Conservation (phyloP, 352 stramenopile species). For the Paralagenidium karlingii region DNA sequence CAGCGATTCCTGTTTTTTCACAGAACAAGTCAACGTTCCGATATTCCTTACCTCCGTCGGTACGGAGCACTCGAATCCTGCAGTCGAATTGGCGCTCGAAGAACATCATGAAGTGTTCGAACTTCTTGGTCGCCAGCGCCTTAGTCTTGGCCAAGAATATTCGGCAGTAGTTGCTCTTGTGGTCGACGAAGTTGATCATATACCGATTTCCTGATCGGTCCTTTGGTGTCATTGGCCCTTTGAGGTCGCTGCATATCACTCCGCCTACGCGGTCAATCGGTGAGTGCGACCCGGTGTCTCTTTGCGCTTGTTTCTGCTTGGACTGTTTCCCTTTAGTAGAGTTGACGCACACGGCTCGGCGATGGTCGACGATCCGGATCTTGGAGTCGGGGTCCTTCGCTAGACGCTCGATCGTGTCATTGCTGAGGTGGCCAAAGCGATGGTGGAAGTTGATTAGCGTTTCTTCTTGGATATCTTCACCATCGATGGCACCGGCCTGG, state of each 20-base stretch:
- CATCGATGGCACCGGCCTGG: no score
- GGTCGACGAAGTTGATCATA: background rate
- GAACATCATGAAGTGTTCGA: no score
- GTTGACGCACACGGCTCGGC: background rate
- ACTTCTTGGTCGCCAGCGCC: no score
- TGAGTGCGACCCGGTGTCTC: background rate
- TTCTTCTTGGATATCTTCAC: background rate
- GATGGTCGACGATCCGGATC: background rate
- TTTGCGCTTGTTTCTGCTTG: background rate
- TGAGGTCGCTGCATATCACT: background rate
- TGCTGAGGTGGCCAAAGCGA: background rate
- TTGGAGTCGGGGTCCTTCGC: background rate
- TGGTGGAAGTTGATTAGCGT: slow-evolving; percentile 1
- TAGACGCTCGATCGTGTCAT: slow-evolving; percentile 2
- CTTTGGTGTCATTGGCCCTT: background rate
- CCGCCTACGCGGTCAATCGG: background rate
- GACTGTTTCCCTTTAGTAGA: background rate
- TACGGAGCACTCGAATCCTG: no score
- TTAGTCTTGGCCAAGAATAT: background rate
- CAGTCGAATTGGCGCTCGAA: no score
- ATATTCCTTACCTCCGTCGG: no score
- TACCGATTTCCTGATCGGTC: background rate
- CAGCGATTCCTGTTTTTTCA: no score
- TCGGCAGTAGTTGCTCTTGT: background rate
- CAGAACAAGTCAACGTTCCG: no score